These are phyloP conservation scores for Umbellularia californica DNA, from an alignment of 164 flowering plant species.

Conservation along the genomic window DNA sequence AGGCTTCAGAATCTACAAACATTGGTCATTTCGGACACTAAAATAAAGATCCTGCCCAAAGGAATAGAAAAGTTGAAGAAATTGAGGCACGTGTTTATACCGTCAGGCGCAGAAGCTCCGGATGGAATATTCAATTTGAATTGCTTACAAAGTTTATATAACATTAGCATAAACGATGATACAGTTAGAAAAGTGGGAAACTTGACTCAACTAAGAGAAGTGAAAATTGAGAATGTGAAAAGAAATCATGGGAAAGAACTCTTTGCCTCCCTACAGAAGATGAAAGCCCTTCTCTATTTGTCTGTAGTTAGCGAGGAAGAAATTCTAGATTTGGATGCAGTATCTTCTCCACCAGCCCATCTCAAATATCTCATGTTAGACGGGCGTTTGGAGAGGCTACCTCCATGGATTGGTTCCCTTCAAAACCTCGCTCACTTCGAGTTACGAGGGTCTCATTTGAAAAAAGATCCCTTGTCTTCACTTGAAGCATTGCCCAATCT, in stretches of 20 bases:
- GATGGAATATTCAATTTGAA: neutral
- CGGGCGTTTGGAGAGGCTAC: slow-evolving; percentile 25
- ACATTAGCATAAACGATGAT: neutral
- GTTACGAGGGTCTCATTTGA: neutral
- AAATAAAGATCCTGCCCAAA: neutral
- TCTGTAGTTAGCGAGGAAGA: neutral
- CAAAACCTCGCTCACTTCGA: slow-evolving; percentile 17
- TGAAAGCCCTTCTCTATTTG: neutral
- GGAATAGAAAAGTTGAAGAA: neutral
- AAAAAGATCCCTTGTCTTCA: neutral
- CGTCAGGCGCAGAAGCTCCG: neutral
- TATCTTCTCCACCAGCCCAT: slow-evolving; percentile 3
- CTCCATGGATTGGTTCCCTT: slow-evolving; percentile 27
- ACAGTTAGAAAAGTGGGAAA: neutral
- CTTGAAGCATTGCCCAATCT: neutral
- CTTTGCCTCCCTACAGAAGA: neutral
- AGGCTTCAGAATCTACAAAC: too few relatives aligned
- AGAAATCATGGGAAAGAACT: neutral
- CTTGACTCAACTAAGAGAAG: neutral
- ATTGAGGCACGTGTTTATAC: neutral
- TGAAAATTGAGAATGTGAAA: neutral
- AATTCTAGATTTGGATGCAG: neutral
- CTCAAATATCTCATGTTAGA: slow-evolving; percentile 26
- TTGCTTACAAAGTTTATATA: neutral
- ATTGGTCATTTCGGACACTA: too few relatives aligned